A percentile compares a stretch with the other conserved stretches of the same genome.
These are phyloP conservation scores for Gymnopilus dilepis DNA, from an alignment of 768 basidiomycete species.

Conservation along the genomic window DNA sequence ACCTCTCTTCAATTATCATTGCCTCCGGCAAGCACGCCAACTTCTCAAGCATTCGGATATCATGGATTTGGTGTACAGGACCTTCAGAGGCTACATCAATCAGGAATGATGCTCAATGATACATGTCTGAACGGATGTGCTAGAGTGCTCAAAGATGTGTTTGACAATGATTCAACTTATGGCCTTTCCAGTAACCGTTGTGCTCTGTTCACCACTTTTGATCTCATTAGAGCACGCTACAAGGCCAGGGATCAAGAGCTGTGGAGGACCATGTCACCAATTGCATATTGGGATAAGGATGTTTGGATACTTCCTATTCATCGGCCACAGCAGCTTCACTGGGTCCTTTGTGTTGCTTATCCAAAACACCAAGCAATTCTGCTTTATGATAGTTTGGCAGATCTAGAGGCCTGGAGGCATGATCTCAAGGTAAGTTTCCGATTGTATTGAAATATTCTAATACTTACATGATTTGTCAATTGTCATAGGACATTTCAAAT, in stretches of 20 bases:
- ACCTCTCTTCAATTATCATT: too few species aligned
- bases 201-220: not conserved
- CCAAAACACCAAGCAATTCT: conserved; percentile 18
- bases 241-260: not conserved
- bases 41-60: too few species aligned
- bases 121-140: not conserved
- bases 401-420: too few species aligned
- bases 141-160: not conserved
- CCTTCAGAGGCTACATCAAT: not conserved
- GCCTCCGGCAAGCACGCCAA: too few species aligned
- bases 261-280: not conserved
- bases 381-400: conserved; percentile 38
- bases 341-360: conserved; percentile 35
- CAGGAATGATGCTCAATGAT: not conserved
- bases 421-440: too few species aligned
- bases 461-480: too few species aligned
- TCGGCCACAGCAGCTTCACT: conserved; percentile 25
- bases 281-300: conserved; percentile 1
- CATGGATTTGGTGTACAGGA: too few species aligned
- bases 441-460: too few species aligned
- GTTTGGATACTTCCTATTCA: conserved; percentile 1
- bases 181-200: not conserved
- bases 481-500: too few species aligned
- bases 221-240: not conserved
- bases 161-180: not conserved